A percentile compares a stretch with the other conserved stretches of the same genome.
Evolutionary conservation across 2,329 filamentous ascomycete genomes (phyloP).

Genomic region (Fusarium oligoseptatum): DNA sequence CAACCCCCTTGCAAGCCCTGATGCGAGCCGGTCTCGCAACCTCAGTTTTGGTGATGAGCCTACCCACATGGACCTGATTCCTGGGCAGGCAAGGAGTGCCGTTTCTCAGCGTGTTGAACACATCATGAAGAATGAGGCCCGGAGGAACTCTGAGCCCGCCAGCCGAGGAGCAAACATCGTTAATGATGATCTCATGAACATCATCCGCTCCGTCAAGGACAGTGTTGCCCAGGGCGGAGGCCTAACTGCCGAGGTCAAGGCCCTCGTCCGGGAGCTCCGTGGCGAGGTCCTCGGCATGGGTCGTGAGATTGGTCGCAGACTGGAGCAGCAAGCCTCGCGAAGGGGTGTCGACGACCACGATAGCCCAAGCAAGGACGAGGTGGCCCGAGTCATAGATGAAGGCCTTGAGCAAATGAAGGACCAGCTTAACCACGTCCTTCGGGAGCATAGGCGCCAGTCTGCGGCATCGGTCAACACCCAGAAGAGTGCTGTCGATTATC

Average conservation of each 20-base stretch:
- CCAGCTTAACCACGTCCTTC: constrained; percentile 84
- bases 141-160: constrained; percentile 60
- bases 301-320: constrained; percentile 85
- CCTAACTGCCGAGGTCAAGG: constrained; percentile 91
- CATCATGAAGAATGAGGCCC: constrained; percentile 58
- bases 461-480: constrained; percentile 73
- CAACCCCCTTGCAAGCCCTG: constrained; percentile 24
- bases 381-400: constrained; percentile 82
- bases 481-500: constrained; percentile 76
- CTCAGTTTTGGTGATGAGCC: constrained; percentile 60
- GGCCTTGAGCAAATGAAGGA: constrained; percentile 85
- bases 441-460: constrained; percentile 79
- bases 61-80: constrained; percentile 51
- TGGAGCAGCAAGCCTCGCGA: constrained; percentile 74
- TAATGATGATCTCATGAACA: constrained; percentile 83
- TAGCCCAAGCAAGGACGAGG: constrained; percentile 73
- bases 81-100: constrained; percentile 48
- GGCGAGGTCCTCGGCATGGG: constrained; percentile 97
- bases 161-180: constrained; percentile 66
- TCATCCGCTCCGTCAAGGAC: constrained; percentile 89
- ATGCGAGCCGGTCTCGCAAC: constrained; percentile 41
- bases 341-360: constrained; percentile 62
- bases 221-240: constrained; percentile 90
- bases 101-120: constrained; percentile 59
- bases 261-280: constrained; percentile 87